Evolutionary conservation across 148 eudicot genomes (phyloP), one percentile per base, ranked within the genome.

Genomic region (Silene conica): DNA sequence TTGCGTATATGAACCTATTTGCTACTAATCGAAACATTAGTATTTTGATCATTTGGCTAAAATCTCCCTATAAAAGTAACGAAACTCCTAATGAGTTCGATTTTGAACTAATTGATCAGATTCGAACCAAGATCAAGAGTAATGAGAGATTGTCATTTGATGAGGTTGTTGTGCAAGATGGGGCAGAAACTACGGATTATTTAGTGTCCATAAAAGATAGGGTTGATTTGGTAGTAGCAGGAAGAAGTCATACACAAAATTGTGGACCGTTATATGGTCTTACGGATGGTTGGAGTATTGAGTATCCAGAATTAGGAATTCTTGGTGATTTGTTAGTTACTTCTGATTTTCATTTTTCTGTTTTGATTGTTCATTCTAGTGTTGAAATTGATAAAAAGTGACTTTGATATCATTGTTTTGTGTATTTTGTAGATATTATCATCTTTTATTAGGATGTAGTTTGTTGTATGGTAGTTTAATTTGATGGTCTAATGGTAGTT

Each of bases 241-340:
- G 86, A n/a, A 71, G 79, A 72, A 45, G 78, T 65, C 86, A 83
- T 72, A 66, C 72, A 3, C 43, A 75, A 0, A 71, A 67, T 16
- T 77, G 65, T 43, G 70, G 67, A 11, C 74, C 79, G 0, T 19
- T 72, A 4, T 52, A 21, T 19, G 86, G 86, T 19, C 73, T 83
- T 56, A 61, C 57, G 6, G 81, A 77, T 31, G 75, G 75, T 21
- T 83, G 81, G 81, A 75, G 55, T 15, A 50, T 63, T 5, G 81
- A 83, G 38, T 83, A 74, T 46, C 83, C 83, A 0, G 86, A 83
- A 60, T 74, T 83, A 5, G 86, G 86, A 2, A 62, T 75, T 21
- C 50, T 83, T 11, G 86, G 83, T 18, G 83, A 80, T 62, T 74
- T 77, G 74, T 34, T 83, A 7, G 77, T 81, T 38, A 64, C 79